Evolutionary conservation across 2,329 filamentous ascomycete species (phyloP), one percentile per base, ranked within the genome.

Genomic region (Pseudopyricularia javanii): DNA sequence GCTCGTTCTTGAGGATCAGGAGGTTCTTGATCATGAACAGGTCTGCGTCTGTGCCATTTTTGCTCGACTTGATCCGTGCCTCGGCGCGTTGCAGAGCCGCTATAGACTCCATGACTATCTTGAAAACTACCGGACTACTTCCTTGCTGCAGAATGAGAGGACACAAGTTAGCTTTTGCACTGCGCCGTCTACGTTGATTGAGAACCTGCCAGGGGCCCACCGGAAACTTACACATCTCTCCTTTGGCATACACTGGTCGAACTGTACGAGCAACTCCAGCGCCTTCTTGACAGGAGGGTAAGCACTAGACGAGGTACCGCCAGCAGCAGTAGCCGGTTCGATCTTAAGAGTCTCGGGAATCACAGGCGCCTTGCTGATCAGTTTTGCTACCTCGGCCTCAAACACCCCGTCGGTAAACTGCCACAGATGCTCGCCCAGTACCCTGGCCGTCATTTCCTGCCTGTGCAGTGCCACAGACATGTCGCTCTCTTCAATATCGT

Each of bases 21-120:
- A 98, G 78, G 64, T 98, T 95, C 60, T 91, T 93, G 61, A 98
- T 85, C 62, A 96, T 83, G 68, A 98, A 98, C 4, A 98, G 77
- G 59, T 95, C 87, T 0, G 86, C 80, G 64, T 97, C 90, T 7
- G 84, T 64, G 22, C 77, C 74, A 53, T 68, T 63, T 58, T 74
- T 76, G 56, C 80, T 81, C 34, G 77, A 77, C 53, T 82, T 78
- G 59, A 95, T 85, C 55, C 80, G 79, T 6, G 76, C 72, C 59
- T 90, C 86, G 28, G 89, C 91, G 50, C 83, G 78, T 57, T 90
- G 80, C 17, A 98, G 78, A 3, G 91, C 90, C 51, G 85, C 71
- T 0, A 91, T 96, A 2, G 91, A 93, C 67, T 94, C 88, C 61
- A 91, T 86, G 26, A 98, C 88, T 58, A 97, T 93, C 52, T 73